Evolutionary conservation across 1,284 basidiomycete genomes (phyloP), one percentile per base, ranked within the genome.

Genomic region (Ustilago trichophora): DNA sequence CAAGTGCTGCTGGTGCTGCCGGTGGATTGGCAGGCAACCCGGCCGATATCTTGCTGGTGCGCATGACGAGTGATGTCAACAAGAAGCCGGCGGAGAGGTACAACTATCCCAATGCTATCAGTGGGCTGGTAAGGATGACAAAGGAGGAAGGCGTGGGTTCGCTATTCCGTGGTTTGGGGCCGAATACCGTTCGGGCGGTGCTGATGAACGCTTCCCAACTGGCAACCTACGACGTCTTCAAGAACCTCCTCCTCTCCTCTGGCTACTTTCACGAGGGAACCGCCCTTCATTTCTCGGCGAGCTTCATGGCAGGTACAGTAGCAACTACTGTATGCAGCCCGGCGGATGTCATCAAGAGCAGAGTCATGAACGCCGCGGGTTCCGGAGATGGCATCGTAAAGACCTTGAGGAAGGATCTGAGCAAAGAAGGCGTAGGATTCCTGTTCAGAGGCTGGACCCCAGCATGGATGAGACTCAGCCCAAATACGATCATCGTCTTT

Each of bases 391-490:
- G 68, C 13, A 43, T 69, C 25, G 57, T 76, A 21, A 53, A 70
- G 51, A 63, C 56, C 38, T 40, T 78, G 19, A 43, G 64, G 19
- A 56, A 48, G 11, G 62, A 76, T 18, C 59, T 83, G 21, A 54
- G 75, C 10, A 72, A 70, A 22, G 81, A 83, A 58, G 85, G 85
- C 1, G 81, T 83, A 11, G 73, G 78, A 13, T 85, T 85, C 81
- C 68, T 86, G 34, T 85, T 86, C 80, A 82, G 84, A 49, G 85
- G 85, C n/a, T 86, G 85, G 85, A 82, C 84, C 9, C 85, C 85
- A 5, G 84, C 85, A 0, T 85, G 84, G 84, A 84, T 80, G 49
- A 52, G 79, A 8, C 51, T 80, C 24, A 62, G 67, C n/a, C 79
- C 79, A 3, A 75, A 80, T 34, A 80, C 78, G 25, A 76, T 80